phyloP scores from a whole-genome alignment of 257 asterid species.

The Rauvolfia tetraphylla region DNA sequence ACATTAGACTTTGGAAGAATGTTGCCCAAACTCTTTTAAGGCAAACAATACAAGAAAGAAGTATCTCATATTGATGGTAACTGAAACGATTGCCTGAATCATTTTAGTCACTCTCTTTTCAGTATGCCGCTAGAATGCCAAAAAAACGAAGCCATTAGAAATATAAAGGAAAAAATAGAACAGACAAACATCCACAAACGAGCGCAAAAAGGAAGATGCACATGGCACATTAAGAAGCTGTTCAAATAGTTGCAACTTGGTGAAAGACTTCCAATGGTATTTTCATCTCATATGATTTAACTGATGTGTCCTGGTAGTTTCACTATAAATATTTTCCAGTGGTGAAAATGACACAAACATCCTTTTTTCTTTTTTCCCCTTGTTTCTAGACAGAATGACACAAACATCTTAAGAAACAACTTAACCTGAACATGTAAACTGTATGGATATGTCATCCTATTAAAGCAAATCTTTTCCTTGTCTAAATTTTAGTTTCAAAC shows the following conservation, averaged over 20 bases:
- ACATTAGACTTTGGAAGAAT: neutral
- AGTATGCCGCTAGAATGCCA: neutral
- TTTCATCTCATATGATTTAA: neutral
- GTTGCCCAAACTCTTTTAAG: neutral
- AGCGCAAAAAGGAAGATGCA: neutral
- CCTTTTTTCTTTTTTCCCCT: no score
- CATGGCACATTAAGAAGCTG: neutral
- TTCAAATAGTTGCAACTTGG: neutral
- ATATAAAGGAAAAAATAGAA: neutral
- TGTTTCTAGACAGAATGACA: neutral
- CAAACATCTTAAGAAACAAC: neutral
- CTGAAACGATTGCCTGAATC: neutral
- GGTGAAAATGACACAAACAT: neutral
- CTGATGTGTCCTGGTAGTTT: neutral
- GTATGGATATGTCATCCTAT: neutral
- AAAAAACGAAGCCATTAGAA: neutral
- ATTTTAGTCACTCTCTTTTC: neutral
- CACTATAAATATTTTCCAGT: neutral
- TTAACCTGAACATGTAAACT: neutral
- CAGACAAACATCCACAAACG: neutral
- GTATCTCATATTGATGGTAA: neutral
- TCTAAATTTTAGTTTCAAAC: neutral
- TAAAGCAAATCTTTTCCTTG: neutral
- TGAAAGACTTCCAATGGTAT: neutral
- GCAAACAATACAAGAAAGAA: neutral